Evolutionary conservation across 352 stramenopile genomes (phyloP).

Genomic region (Blastocystis sp.): DNA sequence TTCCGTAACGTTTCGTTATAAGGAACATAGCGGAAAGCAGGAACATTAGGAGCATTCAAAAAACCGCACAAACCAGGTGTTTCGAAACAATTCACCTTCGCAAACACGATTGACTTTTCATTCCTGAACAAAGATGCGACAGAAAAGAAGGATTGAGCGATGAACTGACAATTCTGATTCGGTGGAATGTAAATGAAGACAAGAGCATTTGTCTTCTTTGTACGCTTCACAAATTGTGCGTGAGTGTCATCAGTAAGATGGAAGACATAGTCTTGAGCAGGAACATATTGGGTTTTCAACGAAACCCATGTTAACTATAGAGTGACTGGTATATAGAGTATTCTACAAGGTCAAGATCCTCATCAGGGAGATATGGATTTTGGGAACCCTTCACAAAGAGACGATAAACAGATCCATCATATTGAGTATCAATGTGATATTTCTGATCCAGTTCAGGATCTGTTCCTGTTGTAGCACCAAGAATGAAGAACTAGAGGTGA

Average conservation of each 20-base stretch:
- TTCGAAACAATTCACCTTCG: neutral
- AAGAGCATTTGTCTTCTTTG: slow-evolving; percentile 16
- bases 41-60: neutral
- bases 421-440: neutral
- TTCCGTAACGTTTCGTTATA: neutral
- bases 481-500: slow-evolving; percentile 29
- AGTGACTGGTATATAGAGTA: neutral
- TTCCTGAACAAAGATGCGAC: neutral
- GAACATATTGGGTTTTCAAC: neutral
- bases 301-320: slow-evolving; percentile 5
- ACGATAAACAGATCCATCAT: neutral
- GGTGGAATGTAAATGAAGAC: slow-evolving; percentile 1
- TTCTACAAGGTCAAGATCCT: slow-evolving; percentile 4
- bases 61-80: neutral
- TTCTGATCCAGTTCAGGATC: neutral
- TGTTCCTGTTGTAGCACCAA: neutral
- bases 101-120: slow-evolving; percentile 30
- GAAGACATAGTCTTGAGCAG: neutral
- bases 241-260: neutral
- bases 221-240: neutral
- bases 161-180: neutral
- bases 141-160: neutral
- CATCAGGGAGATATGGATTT: neutral
- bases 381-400: slow-evolving; percentile 17
- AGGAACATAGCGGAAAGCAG: neutral